Conservation (phyloP, 2,329 filamentous ascomycete species). For the Graphium sp. region DNA sequence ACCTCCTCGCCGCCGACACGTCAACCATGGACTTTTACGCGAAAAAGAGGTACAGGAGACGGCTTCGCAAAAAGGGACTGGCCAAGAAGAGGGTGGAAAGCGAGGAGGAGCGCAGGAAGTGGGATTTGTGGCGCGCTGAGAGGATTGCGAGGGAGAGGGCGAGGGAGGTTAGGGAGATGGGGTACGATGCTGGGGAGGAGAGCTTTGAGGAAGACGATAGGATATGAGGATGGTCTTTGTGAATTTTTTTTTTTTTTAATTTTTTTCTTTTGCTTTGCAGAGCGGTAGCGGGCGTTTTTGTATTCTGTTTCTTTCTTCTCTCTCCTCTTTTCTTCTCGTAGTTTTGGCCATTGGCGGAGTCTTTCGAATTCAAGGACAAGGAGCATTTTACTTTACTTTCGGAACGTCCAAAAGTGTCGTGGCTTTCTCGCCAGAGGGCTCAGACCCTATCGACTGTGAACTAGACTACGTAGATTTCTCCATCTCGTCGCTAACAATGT, state of each 20-base stretch:
- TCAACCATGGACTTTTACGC: slow-evolving; percentile 25
- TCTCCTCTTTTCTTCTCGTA: too few species aligned
- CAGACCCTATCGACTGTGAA: too few species aligned
- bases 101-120: slow-evolving; percentile 22
- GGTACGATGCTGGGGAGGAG: slow-evolving; percentile 18
- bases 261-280: not conserved
- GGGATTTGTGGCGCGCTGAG: slow-evolving; percentile 25
- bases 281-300: too few species aligned
- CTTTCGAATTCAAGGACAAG: too few species aligned
- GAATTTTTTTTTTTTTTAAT: not conserved
- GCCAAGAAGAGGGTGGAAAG: slow-evolving; percentile 16
- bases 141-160: slow-evolving; percentile 21
- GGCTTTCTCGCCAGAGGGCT: too few species aligned
- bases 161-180: slow-evolving; percentile 20
- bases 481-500: too few species aligned
- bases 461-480: too few species aligned
- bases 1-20: slow-evolving; percentile 25
- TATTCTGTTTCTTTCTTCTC: too few species aligned
- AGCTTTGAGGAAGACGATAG: slow-evolving; percentile 16
- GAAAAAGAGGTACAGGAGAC: slow-evolving; percentile 29
- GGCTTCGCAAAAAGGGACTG: slow-evolving; percentile 29
- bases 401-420: too few species aligned
- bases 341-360: too few species aligned
- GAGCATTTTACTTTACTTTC: too few species aligned
- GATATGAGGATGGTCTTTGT: not conserved